phyloP scores from a whole-genome alignment of 2,329 filamentous ascomycete species.

The Cordyceps fumosorosea region DNA sequence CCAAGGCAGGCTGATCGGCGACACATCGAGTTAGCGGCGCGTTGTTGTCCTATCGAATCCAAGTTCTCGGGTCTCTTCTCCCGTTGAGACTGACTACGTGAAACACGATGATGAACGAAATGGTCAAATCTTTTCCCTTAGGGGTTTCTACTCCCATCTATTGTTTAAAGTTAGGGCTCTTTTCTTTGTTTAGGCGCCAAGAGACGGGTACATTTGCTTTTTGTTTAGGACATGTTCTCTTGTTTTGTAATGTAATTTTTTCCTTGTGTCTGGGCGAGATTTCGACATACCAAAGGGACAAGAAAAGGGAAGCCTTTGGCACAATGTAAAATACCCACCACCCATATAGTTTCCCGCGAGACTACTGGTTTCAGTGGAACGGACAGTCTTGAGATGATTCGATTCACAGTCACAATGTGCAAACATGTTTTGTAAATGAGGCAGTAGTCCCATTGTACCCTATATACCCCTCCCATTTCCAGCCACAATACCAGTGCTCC shows the following conservation, averaged over 20 bases:
- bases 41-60: neutral
- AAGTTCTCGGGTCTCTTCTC: neutral
- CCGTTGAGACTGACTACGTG: neutral
- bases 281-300: neutral
- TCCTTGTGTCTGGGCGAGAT: neutral
- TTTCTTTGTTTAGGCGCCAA: neutral
- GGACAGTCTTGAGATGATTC: neutral
- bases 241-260: neutral
- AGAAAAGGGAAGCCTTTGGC: neutral
- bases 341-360: neutral
- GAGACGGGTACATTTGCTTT: neutral
- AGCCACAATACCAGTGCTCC: neutral
- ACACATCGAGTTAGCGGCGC: slow-evolving; percentile 14
- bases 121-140: neutral
- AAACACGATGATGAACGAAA: neutral
- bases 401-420: neutral
- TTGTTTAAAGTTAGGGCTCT: neutral
- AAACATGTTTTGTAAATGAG: neutral
- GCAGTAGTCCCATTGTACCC: neutral
- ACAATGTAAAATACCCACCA: neutral
- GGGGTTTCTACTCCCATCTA: neutral
- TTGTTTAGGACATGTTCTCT: neutral
- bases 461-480: neutral
- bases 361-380: neutral
- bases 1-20: slow-evolving; percentile 34